A percentile compares a stretch with the other conserved stretches of the same genome.
phyloP scores from a whole-genome alignment of 176 grass and related monocot species.

The Puya raimondii region DNA sequence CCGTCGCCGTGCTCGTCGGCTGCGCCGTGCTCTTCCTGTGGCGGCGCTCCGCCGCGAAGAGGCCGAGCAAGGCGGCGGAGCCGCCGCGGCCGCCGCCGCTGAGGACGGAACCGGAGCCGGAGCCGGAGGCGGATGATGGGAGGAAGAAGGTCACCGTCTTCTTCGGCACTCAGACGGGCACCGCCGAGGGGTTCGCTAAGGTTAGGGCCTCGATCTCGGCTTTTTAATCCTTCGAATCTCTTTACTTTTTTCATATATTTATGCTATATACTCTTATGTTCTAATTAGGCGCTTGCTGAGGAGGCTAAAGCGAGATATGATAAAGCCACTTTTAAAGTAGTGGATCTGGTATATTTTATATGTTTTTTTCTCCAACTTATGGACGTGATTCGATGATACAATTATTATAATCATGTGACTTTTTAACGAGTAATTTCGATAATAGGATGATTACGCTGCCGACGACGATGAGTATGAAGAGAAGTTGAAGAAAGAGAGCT shows the following conservation, averaged over 20 bases:
- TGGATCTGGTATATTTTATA: conserved; percentile 57
- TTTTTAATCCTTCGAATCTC: neutral
- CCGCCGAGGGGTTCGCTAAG: conserved; percentile 94
- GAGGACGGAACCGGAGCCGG: neutral
- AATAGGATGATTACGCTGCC: conserved; percentile 69
- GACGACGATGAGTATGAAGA: conserved; percentile 87
- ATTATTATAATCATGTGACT: conserved; percentile 5
- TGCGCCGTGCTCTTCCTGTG: conserved; percentile 61
- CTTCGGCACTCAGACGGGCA: conserved; percentile 94
- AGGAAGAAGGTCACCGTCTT: conserved; percentile 65
- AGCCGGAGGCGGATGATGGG: conserved; percentile 39
- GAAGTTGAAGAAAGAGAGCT: conserved; percentile 67
- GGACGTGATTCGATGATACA: neutral
- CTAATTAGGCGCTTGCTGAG: conserved; percentile 49
- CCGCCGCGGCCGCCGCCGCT: neutral
- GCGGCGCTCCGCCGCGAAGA: conserved; percentile 26
- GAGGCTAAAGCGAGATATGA: conserved; percentile 79
- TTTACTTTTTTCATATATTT: neutral
- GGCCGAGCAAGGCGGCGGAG: conserved; percentile 25
- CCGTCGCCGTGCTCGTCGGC: conserved; percentile 50
- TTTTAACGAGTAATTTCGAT: conserved; percentile 1
- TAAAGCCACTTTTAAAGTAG: conserved; percentile 76
- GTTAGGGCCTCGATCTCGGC: conserved; percentile 16
- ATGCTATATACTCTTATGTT: neutral
- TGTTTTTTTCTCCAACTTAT: neutral